A percentile compares a stretch with the other conserved stretches of the same genome.
Conservation (phyloP, 2,329 filamentous ascomycete genomes). For the Akanthomyces uredinophilus region DNA sequence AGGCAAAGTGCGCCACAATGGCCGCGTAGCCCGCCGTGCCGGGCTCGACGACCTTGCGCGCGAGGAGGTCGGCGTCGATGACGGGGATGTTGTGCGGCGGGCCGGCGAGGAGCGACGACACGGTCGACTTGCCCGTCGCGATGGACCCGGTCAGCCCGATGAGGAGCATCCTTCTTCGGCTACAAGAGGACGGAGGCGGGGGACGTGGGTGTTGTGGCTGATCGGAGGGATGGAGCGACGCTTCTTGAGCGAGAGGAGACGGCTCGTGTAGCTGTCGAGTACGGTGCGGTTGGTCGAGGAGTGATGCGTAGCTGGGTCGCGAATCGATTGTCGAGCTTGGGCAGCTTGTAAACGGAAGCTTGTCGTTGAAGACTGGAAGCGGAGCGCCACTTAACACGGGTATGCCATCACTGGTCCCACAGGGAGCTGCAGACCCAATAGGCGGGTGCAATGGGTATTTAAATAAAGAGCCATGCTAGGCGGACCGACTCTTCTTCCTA, state of each 20-base stretch:
- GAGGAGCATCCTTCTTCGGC: conserved; percentile 65
- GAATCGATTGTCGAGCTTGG: neutral
- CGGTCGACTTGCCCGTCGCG: conserved; percentile 95
- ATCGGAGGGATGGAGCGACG: no score
- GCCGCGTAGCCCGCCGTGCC: conserved; percentile 77
- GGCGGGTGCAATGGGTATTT: no score
- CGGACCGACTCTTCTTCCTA: no score
- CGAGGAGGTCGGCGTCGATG: conserved; percentile 89
- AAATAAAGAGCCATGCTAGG: no score
- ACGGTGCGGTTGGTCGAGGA: neutral
- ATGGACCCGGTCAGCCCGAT: conserved; percentile 96
- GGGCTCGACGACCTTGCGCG: conserved; percentile 89
- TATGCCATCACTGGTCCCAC: neutral
- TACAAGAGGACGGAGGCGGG: neutral
- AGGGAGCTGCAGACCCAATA: neutral
- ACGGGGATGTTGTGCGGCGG: conserved; percentile 83
- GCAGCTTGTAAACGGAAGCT: neutral
- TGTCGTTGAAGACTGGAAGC: neutral
- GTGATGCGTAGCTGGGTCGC: no score
- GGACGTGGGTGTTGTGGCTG: neutral
- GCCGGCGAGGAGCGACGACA: conserved; percentile 74
- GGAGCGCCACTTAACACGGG: neutral
- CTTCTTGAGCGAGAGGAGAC: no score
- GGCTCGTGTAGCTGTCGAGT: no score
- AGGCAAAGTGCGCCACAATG: conserved; percentile 75